phyloP scores from a whole-genome alignment of 148 eudicot genomes.

The Nepenthes gracilis region DNA sequence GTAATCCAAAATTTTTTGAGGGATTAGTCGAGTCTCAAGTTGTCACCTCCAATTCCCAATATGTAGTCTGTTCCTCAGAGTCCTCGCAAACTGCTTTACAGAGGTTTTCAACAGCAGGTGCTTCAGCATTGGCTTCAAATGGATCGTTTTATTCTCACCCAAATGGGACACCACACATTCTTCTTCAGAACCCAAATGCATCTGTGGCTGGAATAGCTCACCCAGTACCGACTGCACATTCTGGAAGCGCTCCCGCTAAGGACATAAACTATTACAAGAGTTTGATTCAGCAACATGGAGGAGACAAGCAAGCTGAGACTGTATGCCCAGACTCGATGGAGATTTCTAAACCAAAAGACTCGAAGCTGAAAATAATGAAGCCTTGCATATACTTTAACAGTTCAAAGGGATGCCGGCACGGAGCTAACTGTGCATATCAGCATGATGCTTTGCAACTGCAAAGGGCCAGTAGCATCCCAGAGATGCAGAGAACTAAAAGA shows the following conservation, averaged over 20 bases:
- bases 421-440: conserved; percentile 52
- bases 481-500: conserved; percentile 59
- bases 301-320: conserved; percentile 29
- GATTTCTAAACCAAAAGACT: conserved; percentile 28
- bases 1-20: conserved; percentile 39
- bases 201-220: conserved; percentile 15
- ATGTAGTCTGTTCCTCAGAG: not conserved
- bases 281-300: conserved; percentile 76
- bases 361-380: conserved; percentile 41
- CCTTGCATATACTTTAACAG: conserved; percentile 64
- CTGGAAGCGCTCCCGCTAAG: conserved; percentile 16
- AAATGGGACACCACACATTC: conserved; percentile 15
- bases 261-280: conserved; percentile 59
- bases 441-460: conserved; percentile 41
- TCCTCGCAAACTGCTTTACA: conserved; percentile 10
- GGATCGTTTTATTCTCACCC: conserved; percentile 26
- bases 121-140: conserved; percentile 15
- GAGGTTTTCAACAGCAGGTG: conserved; percentile 14
- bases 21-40: conserved; percentile 32
- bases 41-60: conserved; percentile 7
- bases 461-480: conserved; percentile 28
- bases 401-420: conserved; percentile 59
- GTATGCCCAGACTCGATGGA: conserved; percentile 18
- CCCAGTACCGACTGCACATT: conserved; percentile 4
- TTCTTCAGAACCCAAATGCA: conserved; percentile 16